These are phyloP conservation scores for Goffeauzyma gilvescens DNA, from an alignment of 768 basidiomycete species.

Conservation along the genomic window DNA sequence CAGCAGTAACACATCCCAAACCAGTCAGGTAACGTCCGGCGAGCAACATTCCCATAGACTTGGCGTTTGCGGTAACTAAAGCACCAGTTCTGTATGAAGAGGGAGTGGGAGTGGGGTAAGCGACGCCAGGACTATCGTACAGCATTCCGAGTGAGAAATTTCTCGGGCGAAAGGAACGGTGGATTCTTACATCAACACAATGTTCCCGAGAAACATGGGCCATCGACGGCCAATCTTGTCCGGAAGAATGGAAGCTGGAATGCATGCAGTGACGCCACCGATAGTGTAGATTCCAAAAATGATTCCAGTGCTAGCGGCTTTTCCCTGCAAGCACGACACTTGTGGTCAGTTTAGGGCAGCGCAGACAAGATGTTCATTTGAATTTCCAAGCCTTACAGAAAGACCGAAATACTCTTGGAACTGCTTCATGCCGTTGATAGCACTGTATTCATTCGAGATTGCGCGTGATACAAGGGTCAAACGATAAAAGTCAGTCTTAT, in stretches of 20 bases:
- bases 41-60: conserved; percentile 34
- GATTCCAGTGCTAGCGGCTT: conserved; percentile 36
- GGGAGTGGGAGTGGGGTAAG: too few species aligned
- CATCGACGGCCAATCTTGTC: conserved; percentile 40
- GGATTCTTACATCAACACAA: conserved; percentile 35
- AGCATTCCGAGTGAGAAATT: too few species aligned
- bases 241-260: conserved; percentile 35
- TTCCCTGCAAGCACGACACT: too few species aligned
- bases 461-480: too few species aligned
- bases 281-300: conserved; percentile 38
- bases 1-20: conserved; percentile 30
- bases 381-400: too few species aligned
- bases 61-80: conserved; percentile 39
- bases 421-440: conserved; percentile 38
- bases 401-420: conserved; percentile 38
- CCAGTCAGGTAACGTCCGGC: conserved; percentile 41
- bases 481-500: too few species aligned
- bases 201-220: conserved; percentile 40
- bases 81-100: conserved; percentile 39
- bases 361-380: too few species aligned
- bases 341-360: too few species aligned
- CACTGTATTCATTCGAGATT: conserved; percentile 41
- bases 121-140: too few species aligned
- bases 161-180: too few species aligned
- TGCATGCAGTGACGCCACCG: conserved; percentile 15